A percentile compares a stretch with the other conserved stretches of the same genome.
These are phyloP conservation scores for Chytriomyces sp. DNA, from an alignment of 192 early-diverging fungal species.

Conservation along the genomic window DNA sequence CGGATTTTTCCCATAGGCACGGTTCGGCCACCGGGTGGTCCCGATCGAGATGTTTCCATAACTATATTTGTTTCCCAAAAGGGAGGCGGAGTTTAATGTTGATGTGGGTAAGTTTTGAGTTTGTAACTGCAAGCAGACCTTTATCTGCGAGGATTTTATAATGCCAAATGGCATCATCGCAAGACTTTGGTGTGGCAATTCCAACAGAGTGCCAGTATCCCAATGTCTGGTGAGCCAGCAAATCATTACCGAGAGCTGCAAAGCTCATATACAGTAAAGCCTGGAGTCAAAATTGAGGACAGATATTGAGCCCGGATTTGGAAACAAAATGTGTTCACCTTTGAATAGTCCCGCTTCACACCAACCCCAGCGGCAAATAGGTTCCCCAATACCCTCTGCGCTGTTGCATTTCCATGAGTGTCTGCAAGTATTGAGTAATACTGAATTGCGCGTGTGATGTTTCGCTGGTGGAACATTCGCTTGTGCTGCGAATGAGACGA, in stretches of 20 bases:
- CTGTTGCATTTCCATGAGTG: slow-evolving; percentile 72
- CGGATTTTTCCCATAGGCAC: slow-evolving; percentile 70
- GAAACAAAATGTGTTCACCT: slow-evolving; percentile 44
- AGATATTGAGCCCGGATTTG: not conserved
- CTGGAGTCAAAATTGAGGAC: slow-evolving; percentile 19
- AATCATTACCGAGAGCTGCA: slow-evolving; percentile 77
- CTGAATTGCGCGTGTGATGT: slow-evolving; percentile 64
- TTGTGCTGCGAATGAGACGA: not conserved
- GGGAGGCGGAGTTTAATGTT: slow-evolving; percentile 15
- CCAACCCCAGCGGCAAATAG: slow-evolving; percentile 92
- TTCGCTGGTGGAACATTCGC: slow-evolving; percentile 42
- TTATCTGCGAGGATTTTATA: slow-evolving; percentile 83
- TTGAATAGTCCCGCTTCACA: slow-evolving; percentile 70
- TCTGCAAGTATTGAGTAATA: slow-evolving; percentile 69
- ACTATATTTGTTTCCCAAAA: slow-evolving; percentile 46
- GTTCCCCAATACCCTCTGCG: slow-evolving; percentile 89
- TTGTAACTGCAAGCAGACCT: slow-evolving; percentile 40
- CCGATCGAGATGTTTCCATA: slow-evolving; percentile 67
- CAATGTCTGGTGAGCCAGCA: slow-evolving; percentile 78
- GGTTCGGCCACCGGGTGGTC: slow-evolving; percentile 81
- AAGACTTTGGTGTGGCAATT: slow-evolving; percentile 79
- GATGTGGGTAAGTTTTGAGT: not conserved
- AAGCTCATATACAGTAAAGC: slow-evolving; percentile 79
- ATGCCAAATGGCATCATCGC: slow-evolving; percentile 75
- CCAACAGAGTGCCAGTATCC: slow-evolving; percentile 85